These are phyloP conservation scores for Stygiomarasmius scandens DNA, from an alignment of 1,284 basidiomycete genomes.

Conservation along the genomic window DNA sequence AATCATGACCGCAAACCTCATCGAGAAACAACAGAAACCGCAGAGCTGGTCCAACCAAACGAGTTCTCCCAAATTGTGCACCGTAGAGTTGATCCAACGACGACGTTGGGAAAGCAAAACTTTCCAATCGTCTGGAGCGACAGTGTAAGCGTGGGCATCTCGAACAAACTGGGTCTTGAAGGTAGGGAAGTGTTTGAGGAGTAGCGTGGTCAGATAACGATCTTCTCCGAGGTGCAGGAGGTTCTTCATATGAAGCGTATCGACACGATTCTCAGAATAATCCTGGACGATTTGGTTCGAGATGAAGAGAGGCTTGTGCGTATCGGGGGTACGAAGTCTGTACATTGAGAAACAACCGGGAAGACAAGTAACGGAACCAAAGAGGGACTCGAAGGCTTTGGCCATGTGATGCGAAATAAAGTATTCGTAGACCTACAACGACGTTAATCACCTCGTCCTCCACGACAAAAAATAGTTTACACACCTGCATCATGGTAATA, in stretches of 20 bases:
- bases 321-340: conserved; percentile 90
- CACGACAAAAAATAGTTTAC: conserved; percentile 25
- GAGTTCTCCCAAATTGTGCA: conserved; percentile 95
- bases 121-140: conserved; percentile 92
- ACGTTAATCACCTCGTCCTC: no score
- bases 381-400: conserved; percentile 96
- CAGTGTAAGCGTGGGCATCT: conserved; percentile 91
- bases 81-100: conserved; percentile 99
- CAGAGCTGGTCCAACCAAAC: conserved; percentile 92
- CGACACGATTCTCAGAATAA: conserved; percentile 95
- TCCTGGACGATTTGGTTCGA: conserved; percentile 90
- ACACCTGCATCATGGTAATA: conserved; percentile 96
- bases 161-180: conserved; percentile 95
- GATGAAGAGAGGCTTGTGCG: conserved; percentile 86
- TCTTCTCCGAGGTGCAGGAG: conserved; percentile 96
- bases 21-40: conserved; percentile 98
- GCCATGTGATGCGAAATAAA: conserved; percentile 97
- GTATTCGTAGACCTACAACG: conserved; percentile 87
- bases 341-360: conserved; percentile 98
- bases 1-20: conserved; percentile 98
- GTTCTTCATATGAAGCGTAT: conserved; percentile 98
- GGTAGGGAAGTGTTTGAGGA: conserved; percentile 91
- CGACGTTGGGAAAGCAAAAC: conserved; percentile 96
- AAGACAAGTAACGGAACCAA: conserved; percentile 97
- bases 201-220: conserved; percentile 94